Conservation (phyloP, 176 grass and related monocot genomes). For the Zea luxurians region DNA sequence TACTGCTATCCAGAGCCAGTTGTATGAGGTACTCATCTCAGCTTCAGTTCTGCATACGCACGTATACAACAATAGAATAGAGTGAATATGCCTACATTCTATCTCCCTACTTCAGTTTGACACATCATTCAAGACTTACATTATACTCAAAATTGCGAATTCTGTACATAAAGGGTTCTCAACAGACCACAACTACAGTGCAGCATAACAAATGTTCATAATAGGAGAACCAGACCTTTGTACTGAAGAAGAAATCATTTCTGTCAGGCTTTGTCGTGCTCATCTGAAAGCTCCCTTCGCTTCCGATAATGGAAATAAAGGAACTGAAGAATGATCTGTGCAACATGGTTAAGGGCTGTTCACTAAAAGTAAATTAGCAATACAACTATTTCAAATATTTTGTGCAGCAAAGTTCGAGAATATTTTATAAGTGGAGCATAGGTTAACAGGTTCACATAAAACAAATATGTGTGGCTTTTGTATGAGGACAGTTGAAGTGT, state of each 20-base stretch:
- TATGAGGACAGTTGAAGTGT: too few species aligned
- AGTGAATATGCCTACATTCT: neutral
- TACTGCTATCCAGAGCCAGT: neutral
- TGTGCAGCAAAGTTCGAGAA: neutral
- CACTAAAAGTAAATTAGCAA: neutral
- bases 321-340: slow-evolving; percentile 61
- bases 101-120: neutral
- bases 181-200: neutral
- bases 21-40: neutral
- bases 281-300: slow-evolving; percentile 7
- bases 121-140: neutral
- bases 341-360: slow-evolving; percentile 42
- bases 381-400: slow-evolving; percentile 12
- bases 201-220: neutral
- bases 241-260: neutral
- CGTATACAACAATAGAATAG: neutral
- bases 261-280: slow-evolving; percentile 21
- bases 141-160: neutral
- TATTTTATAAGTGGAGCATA: too few species aligned
- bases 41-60: slow-evolving; percentile 32
- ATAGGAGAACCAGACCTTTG: slow-evolving; percentile 5
- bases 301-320: slow-evolving; percentile 57
- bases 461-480: neutral
- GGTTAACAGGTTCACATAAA: too few species aligned
- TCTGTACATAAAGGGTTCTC: neutral